A percentile compares a stretch with the other conserved stretches of the same genome.
phyloP scores from a whole-genome alignment of 23 red algal genomes.

The Gracilariopsis chorda region DNA sequence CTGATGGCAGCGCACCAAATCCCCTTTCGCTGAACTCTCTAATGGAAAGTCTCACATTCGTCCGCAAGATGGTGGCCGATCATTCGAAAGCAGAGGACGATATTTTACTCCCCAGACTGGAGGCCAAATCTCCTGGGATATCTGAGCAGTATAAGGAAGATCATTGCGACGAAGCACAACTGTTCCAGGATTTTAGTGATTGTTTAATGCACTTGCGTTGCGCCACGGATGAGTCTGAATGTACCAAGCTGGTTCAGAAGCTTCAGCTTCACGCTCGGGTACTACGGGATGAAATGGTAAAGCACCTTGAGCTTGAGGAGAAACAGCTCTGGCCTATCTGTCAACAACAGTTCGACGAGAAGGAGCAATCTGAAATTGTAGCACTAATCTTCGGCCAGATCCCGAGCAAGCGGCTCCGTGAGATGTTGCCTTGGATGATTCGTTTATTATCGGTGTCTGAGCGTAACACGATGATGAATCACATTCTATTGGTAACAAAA shows the following conservation, averaged over 20 bases:
- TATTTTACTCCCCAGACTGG: conserved; percentile 84
- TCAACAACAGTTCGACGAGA: conserved; percentile 59
- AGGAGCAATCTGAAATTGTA: conserved; percentile 91
- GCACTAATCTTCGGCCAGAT: conserved; percentile 93
- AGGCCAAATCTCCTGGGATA: conserved; percentile 73
- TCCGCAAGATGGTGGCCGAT: conserved; percentile 87
- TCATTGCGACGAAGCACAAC: conserved; percentile 78
- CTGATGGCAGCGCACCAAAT: conserved; percentile 69
- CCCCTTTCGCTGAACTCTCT: conserved; percentile 66
- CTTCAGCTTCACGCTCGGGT: conserved; percentile 57
- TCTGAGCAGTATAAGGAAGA: conserved; percentile 83
- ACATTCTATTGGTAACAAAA: conserved; percentile 90
- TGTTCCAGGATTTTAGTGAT: conserved; percentile 62
- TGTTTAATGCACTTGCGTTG: conserved; percentile 77
- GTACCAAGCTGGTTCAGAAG: conserved; percentile 43
- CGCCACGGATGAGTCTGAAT: conserved; percentile 53
- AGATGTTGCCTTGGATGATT: conserved; percentile 97
- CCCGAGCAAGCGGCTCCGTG: conserved; percentile 75
- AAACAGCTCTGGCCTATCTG: conserved; percentile 88
- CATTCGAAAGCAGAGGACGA: conserved; percentile 96
- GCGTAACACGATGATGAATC: conserved; percentile 93
- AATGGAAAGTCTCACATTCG: conserved; percentile 71
- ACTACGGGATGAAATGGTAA: conserved; percentile 88
- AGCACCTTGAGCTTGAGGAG: conserved; percentile 87
- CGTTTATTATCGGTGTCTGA: conserved; percentile 83